Conservation (phyloP, 2,329 filamentous ascomycete species). For the Phyllosticta citribraziliensis region DNA sequence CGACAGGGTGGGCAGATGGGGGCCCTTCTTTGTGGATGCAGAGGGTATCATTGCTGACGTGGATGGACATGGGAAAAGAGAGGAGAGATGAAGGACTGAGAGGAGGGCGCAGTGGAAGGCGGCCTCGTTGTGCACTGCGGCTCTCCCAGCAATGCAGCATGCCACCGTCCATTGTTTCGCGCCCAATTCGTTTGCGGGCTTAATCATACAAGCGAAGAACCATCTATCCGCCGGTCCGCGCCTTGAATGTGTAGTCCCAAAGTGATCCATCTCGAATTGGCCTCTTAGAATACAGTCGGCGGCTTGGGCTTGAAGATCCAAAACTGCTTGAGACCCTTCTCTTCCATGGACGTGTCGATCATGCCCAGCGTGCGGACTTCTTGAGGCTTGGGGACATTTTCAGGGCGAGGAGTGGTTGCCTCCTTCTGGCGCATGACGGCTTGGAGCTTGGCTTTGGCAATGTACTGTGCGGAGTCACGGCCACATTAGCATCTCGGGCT, state of each 20-base stretch:
- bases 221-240: background rate
- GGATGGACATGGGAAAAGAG: background rate
- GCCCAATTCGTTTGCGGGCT: background rate
- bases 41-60: background rate
- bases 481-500: background rate
- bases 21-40: background rate
- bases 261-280: background rate
- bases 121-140: too few relatives aligned
- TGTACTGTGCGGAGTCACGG: constrained; percentile 44
- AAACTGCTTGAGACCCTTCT: constrained; percentile 41
- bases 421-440: constrained; percentile 70
- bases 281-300: background rate
- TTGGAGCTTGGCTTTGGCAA: constrained; percentile 69
- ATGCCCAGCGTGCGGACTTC: constrained; percentile 83
- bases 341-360: constrained; percentile 67
- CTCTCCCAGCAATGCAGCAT: too few relatives aligned
- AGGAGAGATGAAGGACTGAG: background rate
- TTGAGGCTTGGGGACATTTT: constrained; percentile 70
- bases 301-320: constrained; percentile 3
- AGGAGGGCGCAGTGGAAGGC: background rate
- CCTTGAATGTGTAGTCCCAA: background rate
- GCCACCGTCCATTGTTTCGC: background rate
- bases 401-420: constrained; percentile 63
- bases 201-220: background rate
- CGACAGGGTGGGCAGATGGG: constrained; percentile 31